Conservation (phyloP, 2,329 filamentous ascomycete species). For the Nannizzia gypsea region DNA sequence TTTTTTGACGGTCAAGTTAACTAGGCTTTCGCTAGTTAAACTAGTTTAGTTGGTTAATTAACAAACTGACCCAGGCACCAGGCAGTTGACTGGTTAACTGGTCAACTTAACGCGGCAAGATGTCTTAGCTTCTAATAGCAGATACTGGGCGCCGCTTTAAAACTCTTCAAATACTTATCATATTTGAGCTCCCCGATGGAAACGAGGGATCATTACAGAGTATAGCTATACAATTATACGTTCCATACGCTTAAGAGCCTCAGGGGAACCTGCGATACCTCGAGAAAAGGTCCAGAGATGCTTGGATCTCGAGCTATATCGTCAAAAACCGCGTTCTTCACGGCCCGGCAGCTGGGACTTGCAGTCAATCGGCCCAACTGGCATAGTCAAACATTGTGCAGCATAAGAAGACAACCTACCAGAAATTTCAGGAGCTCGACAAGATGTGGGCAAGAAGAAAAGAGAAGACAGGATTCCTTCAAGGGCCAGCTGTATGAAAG, state of each 20-base stretch:
- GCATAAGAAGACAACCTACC: background rate
- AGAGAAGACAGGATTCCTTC: slow-evolving; percentile 29
- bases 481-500: slow-evolving; percentile 52
- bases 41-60: too few species aligned
- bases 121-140: background rate
- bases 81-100: too few species aligned
- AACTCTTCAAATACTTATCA: background rate
- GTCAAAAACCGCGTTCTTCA: slow-evolving; percentile 7
- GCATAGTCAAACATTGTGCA: background rate
- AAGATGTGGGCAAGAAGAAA: background rate
- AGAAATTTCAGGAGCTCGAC: slow-evolving; percentile 4
- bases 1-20: too few species aligned
- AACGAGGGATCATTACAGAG: background rate
- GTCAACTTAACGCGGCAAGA: background rate
- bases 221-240: background rate
- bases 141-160: background rate
- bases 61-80: too few species aligned
- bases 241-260: background rate
- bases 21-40: too few species aligned
- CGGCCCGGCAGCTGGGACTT: slow-evolving; percentile 3
- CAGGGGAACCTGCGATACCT: background rate
- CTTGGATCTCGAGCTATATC: slow-evolving; percentile 9
- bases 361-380: background rate
- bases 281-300: slow-evolving; percentile 2
- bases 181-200: background rate